Conservation (phyloP, 768 basidiomycete genomes). For the Sutorius australiensis region DNA sequence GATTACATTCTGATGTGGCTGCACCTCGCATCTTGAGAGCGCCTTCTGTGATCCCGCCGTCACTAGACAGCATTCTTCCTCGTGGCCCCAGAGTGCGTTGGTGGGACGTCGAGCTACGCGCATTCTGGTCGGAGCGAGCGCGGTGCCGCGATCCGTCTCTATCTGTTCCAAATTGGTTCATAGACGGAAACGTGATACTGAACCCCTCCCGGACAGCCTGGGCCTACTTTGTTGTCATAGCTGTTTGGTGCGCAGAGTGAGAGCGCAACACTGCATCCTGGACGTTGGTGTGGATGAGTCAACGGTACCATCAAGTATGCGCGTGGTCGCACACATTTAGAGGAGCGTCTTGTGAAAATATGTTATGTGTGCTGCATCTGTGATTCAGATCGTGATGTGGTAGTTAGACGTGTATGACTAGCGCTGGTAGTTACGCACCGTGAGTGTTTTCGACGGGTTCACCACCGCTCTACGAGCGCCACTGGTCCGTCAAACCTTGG, state of each 20-base stretch:
- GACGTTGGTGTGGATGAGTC: neutral
- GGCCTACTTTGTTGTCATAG: neutral
- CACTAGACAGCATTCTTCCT: neutral
- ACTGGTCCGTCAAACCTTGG: too few relatives aligned
- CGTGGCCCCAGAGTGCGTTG: neutral
- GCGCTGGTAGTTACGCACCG: too few relatives aligned
- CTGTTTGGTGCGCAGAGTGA: slow-evolving; percentile 11
- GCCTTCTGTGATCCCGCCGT: neutral
- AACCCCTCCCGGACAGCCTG: neutral
- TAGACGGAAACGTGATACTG: neutral
- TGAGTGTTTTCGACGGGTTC: too few relatives aligned
- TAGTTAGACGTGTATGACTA: too few relatives aligned
- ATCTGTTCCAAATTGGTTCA: slow-evolving; percentile 1
- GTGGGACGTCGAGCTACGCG: neutral
- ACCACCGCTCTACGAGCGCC: too few relatives aligned
- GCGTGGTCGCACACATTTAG: neutral
- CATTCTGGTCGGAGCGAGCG: neutral
- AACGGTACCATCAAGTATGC: neutral
- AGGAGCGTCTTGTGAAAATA: neutral
- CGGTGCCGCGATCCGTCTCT: neutral
- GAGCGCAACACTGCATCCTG: neutral
- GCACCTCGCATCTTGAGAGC: neutral
- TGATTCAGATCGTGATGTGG: too few relatives aligned
- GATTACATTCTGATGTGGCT: slow-evolving; percentile 5
- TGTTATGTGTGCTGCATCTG: too few relatives aligned